Conservation (phyloP, 2,329 filamentous ascomycete genomes). For the Penicillium sp. region DNA sequence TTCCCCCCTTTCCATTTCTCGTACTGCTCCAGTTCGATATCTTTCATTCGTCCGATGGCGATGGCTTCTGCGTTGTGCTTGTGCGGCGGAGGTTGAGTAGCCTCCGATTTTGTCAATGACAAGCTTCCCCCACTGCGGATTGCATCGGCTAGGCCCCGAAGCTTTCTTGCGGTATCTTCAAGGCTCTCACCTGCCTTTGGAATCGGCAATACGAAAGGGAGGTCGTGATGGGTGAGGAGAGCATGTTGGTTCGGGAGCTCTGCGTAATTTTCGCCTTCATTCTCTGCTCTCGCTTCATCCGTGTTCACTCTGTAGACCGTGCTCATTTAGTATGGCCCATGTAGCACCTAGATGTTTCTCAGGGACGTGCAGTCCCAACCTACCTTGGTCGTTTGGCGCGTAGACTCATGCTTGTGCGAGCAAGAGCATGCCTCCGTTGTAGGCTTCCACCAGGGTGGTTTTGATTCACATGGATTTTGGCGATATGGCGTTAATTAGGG, state of each 20-base stretch:
- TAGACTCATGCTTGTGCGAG: not conserved
- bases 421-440: not conserved
- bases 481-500: not conserved
- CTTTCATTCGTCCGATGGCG: constrained; percentile 12
- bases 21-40: constrained; percentile 3
- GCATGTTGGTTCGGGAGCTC: not conserved
- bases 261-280: not conserved
- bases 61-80: constrained; percentile 8
- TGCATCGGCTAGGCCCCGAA: constrained; percentile 3
- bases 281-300: not conserved
- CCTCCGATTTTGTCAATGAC: not conserved
- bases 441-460: not conserved
- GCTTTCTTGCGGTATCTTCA: constrained; percentile 10
- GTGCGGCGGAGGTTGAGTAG: not conserved
- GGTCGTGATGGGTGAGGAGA: constrained; percentile 14
- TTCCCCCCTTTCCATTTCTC: constrained; percentile 7
- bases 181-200: constrained; percentile 13
- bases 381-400: too few relatives aligned
- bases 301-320: not conserved
- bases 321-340: not conserved
- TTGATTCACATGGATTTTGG: not conserved
- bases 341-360: not conserved
- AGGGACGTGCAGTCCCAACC: not conserved
- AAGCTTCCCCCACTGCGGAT: constrained; percentile 6
- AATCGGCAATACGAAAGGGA: constrained; percentile 10